phyloP scores from a whole-genome alignment of 306 rosid species.

The Purshia tridentata region DNA sequence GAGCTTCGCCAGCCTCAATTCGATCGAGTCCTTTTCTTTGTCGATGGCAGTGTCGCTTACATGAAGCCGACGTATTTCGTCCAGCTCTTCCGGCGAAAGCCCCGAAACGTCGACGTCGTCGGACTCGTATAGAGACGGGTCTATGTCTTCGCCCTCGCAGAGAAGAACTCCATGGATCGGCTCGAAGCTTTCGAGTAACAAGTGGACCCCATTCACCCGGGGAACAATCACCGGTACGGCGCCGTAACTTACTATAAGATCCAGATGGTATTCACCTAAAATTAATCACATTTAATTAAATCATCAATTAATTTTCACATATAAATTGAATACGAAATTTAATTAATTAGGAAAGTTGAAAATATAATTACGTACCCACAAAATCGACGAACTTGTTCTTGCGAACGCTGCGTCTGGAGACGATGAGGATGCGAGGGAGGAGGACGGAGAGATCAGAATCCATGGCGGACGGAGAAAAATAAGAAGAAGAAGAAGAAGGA shows the following conservation, averaged over 20 bases:
- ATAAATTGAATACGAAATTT: background rate
- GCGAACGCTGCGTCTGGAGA: slow-evolving; percentile 86
- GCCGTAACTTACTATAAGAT: slow-evolving; percentile 79
- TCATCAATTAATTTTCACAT: background rate
- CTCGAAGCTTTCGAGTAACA: slow-evolving; percentile 78
- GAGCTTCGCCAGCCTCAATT: slow-evolving; percentile 73
- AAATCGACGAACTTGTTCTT: slow-evolving; percentile 97
- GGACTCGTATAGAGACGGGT: slow-evolving; percentile 71
- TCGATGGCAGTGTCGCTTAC: slow-evolving; percentile 83
- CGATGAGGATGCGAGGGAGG: slow-evolving; percentile 94
- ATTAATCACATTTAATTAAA: background rate
- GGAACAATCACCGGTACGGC: slow-evolving; percentile 90
- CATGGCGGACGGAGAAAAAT: slow-evolving; percentile 27
- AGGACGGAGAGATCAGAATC: slow-evolving; percentile 70
- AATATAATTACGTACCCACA: slow-evolving; percentile 45
- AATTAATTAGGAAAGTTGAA: background rate
- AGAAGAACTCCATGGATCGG: slow-evolving; percentile 97
- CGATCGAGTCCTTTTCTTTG: slow-evolving; percentile 82
- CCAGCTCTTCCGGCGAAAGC: slow-evolving; percentile 62
- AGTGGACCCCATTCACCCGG: slow-evolving; percentile 76
- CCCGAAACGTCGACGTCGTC: slow-evolving; percentile 45
- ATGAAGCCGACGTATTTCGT: slow-evolving; percentile 69
- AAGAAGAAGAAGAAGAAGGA: background rate
- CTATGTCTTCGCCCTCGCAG: slow-evolving; percentile 95
- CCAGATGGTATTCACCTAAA: slow-evolving; percentile 89